Percentiles rank a stretch among this genome's conserved stretches.
phyloP scores from a whole-genome alignment of 2,329 filamentous ascomycete genomes.

The Hymenoscyphus albidus region DNA sequence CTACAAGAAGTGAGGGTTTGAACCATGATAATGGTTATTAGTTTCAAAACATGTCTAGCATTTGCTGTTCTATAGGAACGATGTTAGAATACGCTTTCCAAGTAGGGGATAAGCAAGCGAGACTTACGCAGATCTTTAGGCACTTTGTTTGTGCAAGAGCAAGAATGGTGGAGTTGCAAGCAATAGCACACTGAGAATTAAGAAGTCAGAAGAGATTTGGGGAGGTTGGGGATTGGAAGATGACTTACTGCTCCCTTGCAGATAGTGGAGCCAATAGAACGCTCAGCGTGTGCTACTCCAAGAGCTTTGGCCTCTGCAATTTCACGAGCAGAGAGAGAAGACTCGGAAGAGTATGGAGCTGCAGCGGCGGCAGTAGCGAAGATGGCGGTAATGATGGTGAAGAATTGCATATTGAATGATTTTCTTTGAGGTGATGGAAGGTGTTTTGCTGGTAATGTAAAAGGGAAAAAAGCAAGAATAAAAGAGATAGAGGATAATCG shows the following conservation, averaged over 20 bases:
- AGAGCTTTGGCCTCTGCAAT: conserved; percentile 4
- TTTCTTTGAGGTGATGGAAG: background rate
- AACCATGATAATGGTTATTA: background rate
- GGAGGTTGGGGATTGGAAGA: background rate
- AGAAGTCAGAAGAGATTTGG: background rate
- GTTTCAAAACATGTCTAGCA: background rate
- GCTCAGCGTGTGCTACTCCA: conserved; percentile 7
- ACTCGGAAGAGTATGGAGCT: background rate
- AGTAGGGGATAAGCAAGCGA: background rate
- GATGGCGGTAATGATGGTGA: conserved; percentile 8
- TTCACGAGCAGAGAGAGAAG: background rate
- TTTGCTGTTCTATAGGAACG: background rate
- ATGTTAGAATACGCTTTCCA: background rate
- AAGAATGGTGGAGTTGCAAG: conserved; percentile 16
- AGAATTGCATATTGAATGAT: conserved; percentile 11
- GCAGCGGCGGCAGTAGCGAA: conserved; percentile 5
- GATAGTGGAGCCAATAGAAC: conserved; percentile 7
- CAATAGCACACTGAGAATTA: conserved; percentile 11
- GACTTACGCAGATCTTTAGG: conserved; percentile 14
- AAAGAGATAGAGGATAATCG: background rate
- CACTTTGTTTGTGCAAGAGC: conserved; percentile 15
- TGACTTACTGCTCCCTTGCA: conserved; percentile 12
- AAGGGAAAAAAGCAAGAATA: background rate
- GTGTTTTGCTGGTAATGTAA: background rate
- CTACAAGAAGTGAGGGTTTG: background rate